Conservation (phyloP, 371 early-diverging fungal species). For the Rhizopus delemar region DNA sequence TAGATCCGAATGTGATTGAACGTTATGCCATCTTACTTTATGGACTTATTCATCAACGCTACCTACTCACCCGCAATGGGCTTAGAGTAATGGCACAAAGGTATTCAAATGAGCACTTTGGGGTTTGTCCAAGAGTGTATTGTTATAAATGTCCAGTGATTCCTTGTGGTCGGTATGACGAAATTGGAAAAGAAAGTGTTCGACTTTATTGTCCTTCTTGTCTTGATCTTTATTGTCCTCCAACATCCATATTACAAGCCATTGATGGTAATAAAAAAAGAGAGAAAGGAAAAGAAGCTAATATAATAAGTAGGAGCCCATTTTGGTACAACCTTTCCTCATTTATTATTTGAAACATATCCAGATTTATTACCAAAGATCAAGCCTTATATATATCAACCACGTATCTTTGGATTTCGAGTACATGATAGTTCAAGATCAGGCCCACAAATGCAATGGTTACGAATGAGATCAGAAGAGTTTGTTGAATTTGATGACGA, state of each 20-base stretch:
- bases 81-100: constrained; percentile 77
- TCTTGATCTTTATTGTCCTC: constrained; percentile 86
- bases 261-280: background rate
- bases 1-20: constrained; percentile 49
- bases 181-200: constrained; percentile 63
- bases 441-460: constrained; percentile 82
- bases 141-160: constrained; percentile 78
- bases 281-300: background rate
- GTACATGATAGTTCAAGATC: constrained; percentile 61
- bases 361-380: constrained; percentile 70
- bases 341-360: constrained; percentile 86
- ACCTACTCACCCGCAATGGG: constrained; percentile 79
- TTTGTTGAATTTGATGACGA: constrained; percentile 34
- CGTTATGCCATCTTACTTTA: constrained; percentile 70
- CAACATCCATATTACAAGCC: constrained; percentile 64
- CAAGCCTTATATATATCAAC: constrained; percentile 65
- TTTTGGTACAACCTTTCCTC: constrained; percentile 95
- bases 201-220: constrained; percentile 84
- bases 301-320: constrained; percentile 67
- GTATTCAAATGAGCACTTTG: constrained; percentile 78
- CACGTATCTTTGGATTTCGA: constrained; percentile 84
- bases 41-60: constrained; percentile 84
- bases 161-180: constrained; percentile 84
- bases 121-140: constrained; percentile 80
- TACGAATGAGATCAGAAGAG: constrained; percentile 60